Evolutionary conservation across 495 filamentous ascomycete species (phyloP).

Genomic region (Penicillium manginii): DNA sequence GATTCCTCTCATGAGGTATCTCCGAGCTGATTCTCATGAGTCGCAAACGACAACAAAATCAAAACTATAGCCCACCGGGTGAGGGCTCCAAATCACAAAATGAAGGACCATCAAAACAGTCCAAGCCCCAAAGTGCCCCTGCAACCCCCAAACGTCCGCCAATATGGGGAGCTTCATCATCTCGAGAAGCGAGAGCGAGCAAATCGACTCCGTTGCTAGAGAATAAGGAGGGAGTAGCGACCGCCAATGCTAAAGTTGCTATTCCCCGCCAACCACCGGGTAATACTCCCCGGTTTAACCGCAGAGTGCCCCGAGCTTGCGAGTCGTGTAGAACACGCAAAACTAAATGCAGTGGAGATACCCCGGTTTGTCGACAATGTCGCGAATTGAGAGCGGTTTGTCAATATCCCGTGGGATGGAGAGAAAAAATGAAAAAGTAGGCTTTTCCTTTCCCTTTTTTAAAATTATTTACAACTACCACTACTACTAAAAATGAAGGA

Average conservation of each 20-base stretch:
- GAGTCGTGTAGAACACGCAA: constrained; percentile 73
- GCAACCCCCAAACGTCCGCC: constrained; percentile 17
- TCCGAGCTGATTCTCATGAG: constrained; percentile 19
- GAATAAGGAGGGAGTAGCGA: background rate
- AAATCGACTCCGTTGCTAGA: constrained; percentile 14
- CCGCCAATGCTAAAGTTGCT: constrained; percentile 43
- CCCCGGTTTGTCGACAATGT: constrained; percentile 62
- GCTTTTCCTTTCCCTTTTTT: background rate
- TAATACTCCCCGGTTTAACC: constrained; percentile 39
- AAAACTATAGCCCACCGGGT: constrained; percentile 7
- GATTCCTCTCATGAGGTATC: constrained; percentile 6
- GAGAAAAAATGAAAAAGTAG: constrained; percentile 61
- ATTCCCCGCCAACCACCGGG: constrained; percentile 47
- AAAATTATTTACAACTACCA: background rate
- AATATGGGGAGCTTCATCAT: constrained; percentile 5
- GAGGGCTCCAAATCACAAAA: constrained; percentile 8
- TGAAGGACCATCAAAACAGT: constrained; percentile 11
- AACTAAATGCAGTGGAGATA: constrained; percentile 64
- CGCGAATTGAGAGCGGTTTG: constrained; percentile 54
- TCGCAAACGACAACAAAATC: constrained; percentile 13
- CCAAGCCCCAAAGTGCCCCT: constrained; percentile 21
- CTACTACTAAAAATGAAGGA: background rate
- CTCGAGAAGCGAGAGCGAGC: constrained; percentile 5
- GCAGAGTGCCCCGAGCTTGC: constrained; percentile 61
- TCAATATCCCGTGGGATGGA: constrained; percentile 60